Conservation (phyloP, 768 basidiomycete genomes). For the Podaxis mareebaensis region DNA sequence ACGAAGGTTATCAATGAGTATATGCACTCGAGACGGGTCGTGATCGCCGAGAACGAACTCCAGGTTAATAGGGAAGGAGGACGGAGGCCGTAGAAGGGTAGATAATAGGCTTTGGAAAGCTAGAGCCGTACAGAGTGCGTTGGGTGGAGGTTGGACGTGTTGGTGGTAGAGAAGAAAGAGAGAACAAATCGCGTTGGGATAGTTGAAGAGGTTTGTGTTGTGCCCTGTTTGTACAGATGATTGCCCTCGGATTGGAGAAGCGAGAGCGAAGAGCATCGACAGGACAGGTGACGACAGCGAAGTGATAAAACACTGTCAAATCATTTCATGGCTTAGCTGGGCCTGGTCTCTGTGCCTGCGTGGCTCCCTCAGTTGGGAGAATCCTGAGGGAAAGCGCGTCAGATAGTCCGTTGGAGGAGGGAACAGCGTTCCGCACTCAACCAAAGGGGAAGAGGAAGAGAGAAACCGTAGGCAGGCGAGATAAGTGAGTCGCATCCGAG, state of each 20-base stretch:
- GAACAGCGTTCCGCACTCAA: too few species aligned
- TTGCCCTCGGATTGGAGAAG: neutral
- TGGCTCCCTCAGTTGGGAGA: neutral
- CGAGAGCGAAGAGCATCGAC: constrained; percentile 13
- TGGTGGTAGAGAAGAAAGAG: constrained; percentile 17
- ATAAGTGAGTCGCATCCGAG: constrained; percentile 2
- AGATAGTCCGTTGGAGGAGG: neutral
- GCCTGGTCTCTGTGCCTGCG: neutral
- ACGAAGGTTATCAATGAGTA: constrained; percentile 4
- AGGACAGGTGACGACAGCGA: constrained; percentile 17
- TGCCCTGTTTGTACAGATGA: constrained; percentile 8
- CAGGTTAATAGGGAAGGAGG: neutral
- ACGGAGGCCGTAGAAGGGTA: constrained; percentile 7
- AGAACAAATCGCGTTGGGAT: neutral
- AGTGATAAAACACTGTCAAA: constrained; percentile 7
- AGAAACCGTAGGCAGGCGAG: neutral
- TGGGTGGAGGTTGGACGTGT: constrained; percentile 8
- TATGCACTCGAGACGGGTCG: constrained; percentile 9
- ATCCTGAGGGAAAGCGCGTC: neutral
- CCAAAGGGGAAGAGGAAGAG: neutral
- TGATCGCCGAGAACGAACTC: neutral
- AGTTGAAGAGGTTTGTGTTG: constrained; percentile 7
- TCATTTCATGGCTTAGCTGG: neutral
- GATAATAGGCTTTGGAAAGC: constrained; percentile 11
- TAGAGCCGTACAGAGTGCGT: constrained; percentile 7